Base-by-base conservation (phyloP, 176 grass and related monocot species). In the Tillandsia fasciculata region DNA sequence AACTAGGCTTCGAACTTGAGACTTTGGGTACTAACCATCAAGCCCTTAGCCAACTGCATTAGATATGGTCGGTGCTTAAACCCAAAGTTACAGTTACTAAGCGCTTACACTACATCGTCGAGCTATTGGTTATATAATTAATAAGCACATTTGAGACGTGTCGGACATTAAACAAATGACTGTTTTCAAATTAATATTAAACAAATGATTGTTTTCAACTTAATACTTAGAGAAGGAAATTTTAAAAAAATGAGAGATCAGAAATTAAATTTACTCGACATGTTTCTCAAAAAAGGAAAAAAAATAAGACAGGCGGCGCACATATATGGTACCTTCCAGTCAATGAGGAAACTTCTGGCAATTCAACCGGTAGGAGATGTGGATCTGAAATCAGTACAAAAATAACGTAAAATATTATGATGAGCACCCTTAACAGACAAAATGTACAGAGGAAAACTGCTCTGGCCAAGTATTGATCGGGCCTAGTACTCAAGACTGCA, bases 271-370 rank as follows among this genome's bases (percentile, higher is more conserved):
- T 70, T 70, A 70, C 42, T 57, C 59, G 26, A 26, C 3, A 67
- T 65, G 42, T 42, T 42, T 42, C 33, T 7, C 33, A 42, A 3
- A 42, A 33, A 42, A 42, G 33, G 4, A 42, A 42, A 7, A 33
- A 33, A 42, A 42, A 42, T 7, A 42, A 17, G 14, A 68, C 33
- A 49, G 12, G 20, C 17, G 1, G 10, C 29, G 48, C 22, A 10
- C 10, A 10, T 49, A 50, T 17, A 69, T 67, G 4, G 78, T 97
- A 92, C 93, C 93, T 97, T 65, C 87, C 82, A 83, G 88, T 83
- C 69, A 85, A 57, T 80, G 82, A 81, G 42, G 86, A 82, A 72
- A 97, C 77, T 82, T 97, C 93, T 85, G 89, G 86, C 83, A 97
- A 74, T 65, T 97, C 86, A 75, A 97, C 83, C 48, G 86, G 93